Conservation (phyloP, 805 yeast species). For the Starmerella lactis-condensi region DNA sequence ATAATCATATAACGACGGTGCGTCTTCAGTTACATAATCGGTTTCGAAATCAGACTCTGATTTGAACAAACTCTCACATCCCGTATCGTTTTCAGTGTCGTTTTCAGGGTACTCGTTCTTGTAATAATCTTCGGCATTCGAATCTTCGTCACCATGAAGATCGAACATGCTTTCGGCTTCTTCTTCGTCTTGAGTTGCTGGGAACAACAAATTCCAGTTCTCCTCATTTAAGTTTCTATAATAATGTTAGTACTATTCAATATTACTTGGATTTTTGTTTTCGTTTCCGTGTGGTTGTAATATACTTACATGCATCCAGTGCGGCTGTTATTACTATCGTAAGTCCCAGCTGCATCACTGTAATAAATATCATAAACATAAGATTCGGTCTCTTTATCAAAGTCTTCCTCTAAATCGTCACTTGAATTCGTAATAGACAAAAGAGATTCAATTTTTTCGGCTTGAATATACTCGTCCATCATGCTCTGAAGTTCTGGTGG, state of each 20-base stretch:
- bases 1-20: too few relatives aligned
- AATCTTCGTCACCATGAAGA: conserved; percentile 26
- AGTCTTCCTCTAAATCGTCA: background rate
- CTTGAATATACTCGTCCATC: conserved; percentile 41
- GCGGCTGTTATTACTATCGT: conserved; percentile 2
- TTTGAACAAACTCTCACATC: conserved; percentile 7
- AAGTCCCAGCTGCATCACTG: conserved; percentile 24
- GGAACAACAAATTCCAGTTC: conserved; percentile 21
- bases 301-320: conserved; percentile 22
- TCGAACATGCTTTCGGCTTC: conserved; percentile 10
- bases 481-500: conserved; percentile 57
- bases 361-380: conserved; percentile 85
- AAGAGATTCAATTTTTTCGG: background rate
- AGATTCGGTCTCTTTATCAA: conserved; percentile 30
- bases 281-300: background rate
- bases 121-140: conserved; percentile 69
- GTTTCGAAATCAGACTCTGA: conserved; percentile 1
- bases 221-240: conserved; percentile 16
- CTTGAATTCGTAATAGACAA: too few relatives aligned
- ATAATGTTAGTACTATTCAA: conserved; percentile 5
- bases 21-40: too few relatives aligned
- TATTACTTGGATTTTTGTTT: background rate
- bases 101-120: conserved; percentile 91
- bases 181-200: conserved; percentile 24
- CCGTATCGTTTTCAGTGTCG: conserved; percentile 32